Conservation (phyloP, 139 green algal species). For the Raphidocelis subcapitata region DNA sequence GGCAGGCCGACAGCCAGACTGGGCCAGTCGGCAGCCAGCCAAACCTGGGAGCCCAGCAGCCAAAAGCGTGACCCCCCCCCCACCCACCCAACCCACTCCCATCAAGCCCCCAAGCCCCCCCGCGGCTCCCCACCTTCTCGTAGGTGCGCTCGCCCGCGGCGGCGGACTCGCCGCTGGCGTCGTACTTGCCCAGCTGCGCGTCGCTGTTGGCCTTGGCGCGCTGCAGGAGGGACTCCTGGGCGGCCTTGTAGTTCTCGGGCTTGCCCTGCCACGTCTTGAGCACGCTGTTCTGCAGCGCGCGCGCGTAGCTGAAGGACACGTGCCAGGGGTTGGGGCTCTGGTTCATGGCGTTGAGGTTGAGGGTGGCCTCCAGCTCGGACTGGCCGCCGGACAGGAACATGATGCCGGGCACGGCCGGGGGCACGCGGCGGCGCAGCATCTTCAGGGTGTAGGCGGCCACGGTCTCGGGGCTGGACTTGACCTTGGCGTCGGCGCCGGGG, state of each 20-base stretch:
- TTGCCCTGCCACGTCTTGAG: slow-evolving; percentile 89
- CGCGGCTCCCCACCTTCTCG: slow-evolving; percentile 70
- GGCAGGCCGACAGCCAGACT: too few relatives aligned
- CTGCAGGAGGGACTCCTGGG: slow-evolving; percentile 90
- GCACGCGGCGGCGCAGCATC: slow-evolving; percentile 94
- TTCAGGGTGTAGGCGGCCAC: slow-evolving; percentile 95
- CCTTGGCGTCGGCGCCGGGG: slow-evolving; percentile 89
- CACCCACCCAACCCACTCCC: not conserved
- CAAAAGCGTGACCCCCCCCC: too few relatives aligned
- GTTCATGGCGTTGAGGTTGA: slow-evolving; percentile 99
- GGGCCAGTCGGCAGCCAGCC: too few relatives aligned
- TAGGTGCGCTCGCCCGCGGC: slow-evolving; percentile 85
- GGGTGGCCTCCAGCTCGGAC: slow-evolving; percentile 98
- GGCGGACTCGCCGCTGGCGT: slow-evolving; percentile 63
- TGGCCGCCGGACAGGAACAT: slow-evolving; percentile 99
- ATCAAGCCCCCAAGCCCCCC: not conserved
- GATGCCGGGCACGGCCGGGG: slow-evolving; percentile 97
- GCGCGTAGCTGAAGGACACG: slow-evolving; percentile 99
- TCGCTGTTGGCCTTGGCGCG: slow-evolving; percentile 94
- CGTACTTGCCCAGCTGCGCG: slow-evolving; percentile 97
- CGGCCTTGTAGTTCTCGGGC: slow-evolving; percentile 81
- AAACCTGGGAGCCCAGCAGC: not conserved
- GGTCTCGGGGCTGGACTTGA: slow-evolving; percentile 66
- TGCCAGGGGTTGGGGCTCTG: slow-evolving; percentile 99
- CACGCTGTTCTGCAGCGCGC: slow-evolving; percentile 92